phyloP scores from a whole-genome alignment of 805 yeast species.

The Yarrowia osloensis region DNA sequence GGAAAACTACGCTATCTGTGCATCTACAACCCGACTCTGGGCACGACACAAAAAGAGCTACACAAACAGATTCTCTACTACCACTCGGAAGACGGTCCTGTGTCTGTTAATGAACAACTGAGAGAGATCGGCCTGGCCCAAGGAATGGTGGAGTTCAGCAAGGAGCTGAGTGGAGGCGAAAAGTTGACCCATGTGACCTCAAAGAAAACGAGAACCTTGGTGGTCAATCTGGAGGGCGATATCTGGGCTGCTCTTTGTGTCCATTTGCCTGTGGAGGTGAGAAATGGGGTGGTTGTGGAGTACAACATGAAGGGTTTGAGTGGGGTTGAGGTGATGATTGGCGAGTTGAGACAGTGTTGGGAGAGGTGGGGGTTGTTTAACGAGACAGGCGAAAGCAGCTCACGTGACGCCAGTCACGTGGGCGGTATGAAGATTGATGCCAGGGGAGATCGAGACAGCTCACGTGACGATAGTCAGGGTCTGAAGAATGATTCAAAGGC shows the following conservation, averaged over 20 bases:
- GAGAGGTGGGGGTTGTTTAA: slow-evolving; percentile 43
- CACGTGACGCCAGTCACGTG: background rate
- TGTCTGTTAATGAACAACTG: slow-evolving; percentile 43
- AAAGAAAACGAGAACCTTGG: slow-evolving; percentile 41
- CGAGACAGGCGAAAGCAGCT: slow-evolving; percentile 35
- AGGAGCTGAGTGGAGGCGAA: slow-evolving; percentile 36
- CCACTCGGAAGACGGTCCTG: slow-evolving; percentile 35
- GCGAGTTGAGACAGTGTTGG: slow-evolving; percentile 42
- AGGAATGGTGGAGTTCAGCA: slow-evolving; percentile 42
- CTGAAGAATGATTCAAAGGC: no score
- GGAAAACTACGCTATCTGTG: slow-evolving; percentile 34
- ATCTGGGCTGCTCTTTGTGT: slow-evolving; percentile 44
- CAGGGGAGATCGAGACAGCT: background rate
- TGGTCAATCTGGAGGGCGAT: slow-evolving; percentile 39
- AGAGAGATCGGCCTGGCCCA: slow-evolving; percentile 49
- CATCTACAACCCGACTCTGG: slow-evolving; percentile 47
- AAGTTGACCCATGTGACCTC: slow-evolving; percentile 42
- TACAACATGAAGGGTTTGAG: slow-evolving; percentile 41
- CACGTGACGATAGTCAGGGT: no score
- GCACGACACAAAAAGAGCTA: slow-evolving; percentile 42
- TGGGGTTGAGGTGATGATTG: slow-evolving; percentile 42
- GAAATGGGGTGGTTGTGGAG: slow-evolving; percentile 28
- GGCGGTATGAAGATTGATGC: background rate
- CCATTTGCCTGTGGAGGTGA: slow-evolving; percentile 34
- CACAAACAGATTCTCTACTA: slow-evolving; percentile 44